Base-by-base conservation (phyloP, 805 yeast genomes). In the Yarrowia osloensis region DNA sequence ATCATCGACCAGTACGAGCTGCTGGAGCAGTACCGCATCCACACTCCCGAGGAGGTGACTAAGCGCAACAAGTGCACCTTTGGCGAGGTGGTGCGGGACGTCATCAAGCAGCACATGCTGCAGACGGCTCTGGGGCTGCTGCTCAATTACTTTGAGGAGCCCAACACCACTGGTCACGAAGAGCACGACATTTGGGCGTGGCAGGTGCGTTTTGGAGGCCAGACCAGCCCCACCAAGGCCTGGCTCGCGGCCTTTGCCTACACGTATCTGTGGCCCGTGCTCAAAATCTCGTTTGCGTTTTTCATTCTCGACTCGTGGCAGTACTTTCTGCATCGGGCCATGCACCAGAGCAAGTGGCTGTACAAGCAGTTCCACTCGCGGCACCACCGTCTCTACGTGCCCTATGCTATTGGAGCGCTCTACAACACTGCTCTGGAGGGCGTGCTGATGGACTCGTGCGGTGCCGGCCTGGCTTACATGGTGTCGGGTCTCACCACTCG, bases 371-470 rank as follows among this genome's bases (percentile, higher is more conserved):
- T 91, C 81, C 99, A 95, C 77, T 91, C 98, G 6, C 87, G 97
- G 71, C 99, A 95, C 78, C 99, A 95, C 78, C 81, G 94, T 66
- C 81, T 95, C 62, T 94, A 95, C 72, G 97, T 95, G 40, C 99
- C 99, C 9, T 95, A 92, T 77, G 98, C 98, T 0, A 93, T 83
- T 77, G 99, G 99, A 63, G 99, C 99, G 2, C 82, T 95, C 35
- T 95, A 91, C 81, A 95, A 95, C 78, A 92, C 92, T 72, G 96
- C 97, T 24, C 83, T 90, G 21, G 99, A 95, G 81, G 99, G 99
- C 8, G 90, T 95, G 71, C 76, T 94, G 67, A 82, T 95, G 73
- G 99, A 95, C 78, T 91, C 98, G 13, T 76, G 88, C 29, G 99
- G 99, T 5, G 90, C 98, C 0, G 98, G 97, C 42, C 71, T 94